A percentile compares a stretch with the other conserved stretches of the same genome.
phyloP scores from a whole-genome alignment of 2,329 filamentous ascomycete genomes.

The Lachnellula suecica region DNA sequence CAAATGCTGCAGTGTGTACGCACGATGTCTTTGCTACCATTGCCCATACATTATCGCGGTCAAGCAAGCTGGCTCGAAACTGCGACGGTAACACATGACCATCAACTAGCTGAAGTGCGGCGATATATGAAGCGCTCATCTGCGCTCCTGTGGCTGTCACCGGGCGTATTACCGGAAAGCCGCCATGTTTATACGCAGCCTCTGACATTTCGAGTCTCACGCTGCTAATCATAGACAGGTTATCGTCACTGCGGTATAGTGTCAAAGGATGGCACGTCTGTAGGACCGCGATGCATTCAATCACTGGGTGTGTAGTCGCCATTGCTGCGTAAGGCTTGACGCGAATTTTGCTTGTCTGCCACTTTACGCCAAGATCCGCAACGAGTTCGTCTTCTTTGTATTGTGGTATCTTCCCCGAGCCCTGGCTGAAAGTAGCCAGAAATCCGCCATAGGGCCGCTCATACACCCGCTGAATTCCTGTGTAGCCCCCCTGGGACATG shows the following conservation, averaged over 20 bases:
- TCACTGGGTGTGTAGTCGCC: slow-evolving; percentile 36
- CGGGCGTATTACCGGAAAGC: slow-evolving; percentile 35
- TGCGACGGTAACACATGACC: slow-evolving; percentile 34
- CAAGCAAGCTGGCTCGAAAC: slow-evolving; percentile 33
- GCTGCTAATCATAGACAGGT: slow-evolving; percentile 30
- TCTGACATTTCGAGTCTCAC: slow-evolving; percentile 33
- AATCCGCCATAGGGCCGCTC: slow-evolving; percentile 43
- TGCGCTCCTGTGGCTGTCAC: slow-evolving; percentile 38
- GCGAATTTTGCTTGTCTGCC: slow-evolving; percentile 36
- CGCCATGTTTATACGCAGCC: slow-evolving; percentile 36
- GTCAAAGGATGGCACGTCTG: slow-evolving; percentile 31
- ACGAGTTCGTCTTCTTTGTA: slow-evolving; percentile 30
- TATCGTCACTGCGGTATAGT: no score
- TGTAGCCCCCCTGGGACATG: slow-evolving; percentile 38
- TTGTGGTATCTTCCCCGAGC: slow-evolving; percentile 28
- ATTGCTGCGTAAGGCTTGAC: slow-evolving; percentile 40
- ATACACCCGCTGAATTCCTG: slow-evolving; percentile 41
- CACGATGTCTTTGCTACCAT: slow-evolving; percentile 34
- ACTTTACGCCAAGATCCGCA: slow-evolving; percentile 35
- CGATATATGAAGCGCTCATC: slow-evolving; percentile 38
- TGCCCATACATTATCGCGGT: slow-evolving; percentile 37
- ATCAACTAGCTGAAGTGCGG: slow-evolving; percentile 39
- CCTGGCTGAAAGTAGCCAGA: slow-evolving; percentile 38
- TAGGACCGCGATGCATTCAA: slow-evolving; percentile 36
- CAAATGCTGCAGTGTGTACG: slow-evolving; percentile 14